phyloP scores from a whole-genome alignment of 1,284 basidiomycete genomes.

The Irpex sp. region DNA sequence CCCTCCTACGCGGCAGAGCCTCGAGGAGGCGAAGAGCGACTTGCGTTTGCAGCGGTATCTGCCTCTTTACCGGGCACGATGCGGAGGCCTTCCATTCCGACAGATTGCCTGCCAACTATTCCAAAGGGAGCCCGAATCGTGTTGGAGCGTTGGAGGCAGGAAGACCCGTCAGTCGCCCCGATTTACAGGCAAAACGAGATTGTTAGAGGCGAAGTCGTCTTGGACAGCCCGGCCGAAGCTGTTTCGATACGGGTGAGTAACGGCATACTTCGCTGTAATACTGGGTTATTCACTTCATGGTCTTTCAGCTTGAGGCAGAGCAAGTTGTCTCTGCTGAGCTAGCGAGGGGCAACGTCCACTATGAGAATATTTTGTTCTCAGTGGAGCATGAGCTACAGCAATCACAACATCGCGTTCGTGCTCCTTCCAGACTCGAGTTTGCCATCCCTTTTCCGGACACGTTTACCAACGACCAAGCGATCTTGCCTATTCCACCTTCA shows the following conservation, averaged over 20 bases:
- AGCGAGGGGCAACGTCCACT: constrained; percentile 19
- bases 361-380: not conserved
- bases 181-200: not conserved
- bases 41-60: constrained; percentile 15
- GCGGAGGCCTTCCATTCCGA: not conserved
- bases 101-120: not conserved
- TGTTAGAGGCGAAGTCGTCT: not conserved
- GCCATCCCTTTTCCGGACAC: constrained; percentile 39
- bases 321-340: not conserved
- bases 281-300: not conserved
- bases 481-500: constrained; percentile 45
- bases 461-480: constrained; percentile 32
- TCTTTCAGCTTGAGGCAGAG: not conserved
- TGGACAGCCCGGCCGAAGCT: not conserved
- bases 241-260: not conserved
- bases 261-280: not conserved
- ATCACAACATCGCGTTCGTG: constrained; percentile 17
- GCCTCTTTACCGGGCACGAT: not conserved
- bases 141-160: not conserved
- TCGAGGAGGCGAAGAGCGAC: constrained; percentile 18
- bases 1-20: constrained; percentile 25
- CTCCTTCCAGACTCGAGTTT: constrained; percentile 44
- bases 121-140: not conserved
- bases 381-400: constrained; percentile 33
- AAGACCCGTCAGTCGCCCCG: not conserved